Base-by-base conservation (phyloP, 2,329 filamentous ascomycete species). In the Acephala macrosclerotiorum region DNA sequence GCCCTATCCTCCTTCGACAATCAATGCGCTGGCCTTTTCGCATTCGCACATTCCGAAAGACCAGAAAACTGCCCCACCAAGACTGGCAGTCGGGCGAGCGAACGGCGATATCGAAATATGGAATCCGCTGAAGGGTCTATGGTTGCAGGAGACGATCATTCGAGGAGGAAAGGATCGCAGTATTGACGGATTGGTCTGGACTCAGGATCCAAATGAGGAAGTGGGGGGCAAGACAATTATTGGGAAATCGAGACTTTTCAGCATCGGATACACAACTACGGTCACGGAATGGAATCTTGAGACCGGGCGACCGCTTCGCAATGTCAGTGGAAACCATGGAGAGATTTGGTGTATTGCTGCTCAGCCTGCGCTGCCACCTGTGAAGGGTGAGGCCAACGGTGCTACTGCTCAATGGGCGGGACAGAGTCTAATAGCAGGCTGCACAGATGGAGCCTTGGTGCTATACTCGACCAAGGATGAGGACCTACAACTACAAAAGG, bases 21-120 rank as follows among this genome's bases (percentile, higher is more conserved):
- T 99, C 80, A 98, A 97, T 80, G 91, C 93, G 69, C 87, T 98
- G 76, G 93, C 95, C 71, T 98, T 99, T 79, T 97, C 96, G 6
- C 92, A 97, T 77, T 84, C 91, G 22, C 80, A 84, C 66, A 79
- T 80, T 69, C 78, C 78, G 70, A 82, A 84, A 74, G 79, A 80
- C 60, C 83, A 77, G 73, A 85, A 79, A 73, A 83, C 85, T 25
- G 86, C 84, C 68, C 88, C 85, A 60, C 85, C 93, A 63, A 89
- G 94, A 72, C 87, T 98, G 62, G 96, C 96, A 1, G 87, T 99
- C 73, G 96, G 96, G 66, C 90, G 96, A 71, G 91, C 93, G 65
- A 97, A 98, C 77, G 96, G 96, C 73, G 93, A 97, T 76, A 96
- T 99, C 73, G 96, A 99, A 80, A 94, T 99, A 70, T 99, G 96